Evolutionary conservation across 345 rosid genomes (phyloP).

Genomic region (Diplotaxis tenuifolia): DNA sequence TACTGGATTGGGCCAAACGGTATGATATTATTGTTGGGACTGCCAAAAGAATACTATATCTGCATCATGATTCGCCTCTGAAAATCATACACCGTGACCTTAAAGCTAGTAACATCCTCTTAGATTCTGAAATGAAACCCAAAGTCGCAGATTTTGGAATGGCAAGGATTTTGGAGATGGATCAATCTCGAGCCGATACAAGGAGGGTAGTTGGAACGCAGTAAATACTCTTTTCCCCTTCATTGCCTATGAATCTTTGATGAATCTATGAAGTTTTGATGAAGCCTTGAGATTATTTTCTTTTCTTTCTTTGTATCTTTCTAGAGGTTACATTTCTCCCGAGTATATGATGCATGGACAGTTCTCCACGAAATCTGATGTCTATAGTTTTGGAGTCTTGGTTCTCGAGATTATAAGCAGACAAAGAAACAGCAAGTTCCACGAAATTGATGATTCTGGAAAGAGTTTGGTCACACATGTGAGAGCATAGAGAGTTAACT

Average conservation of each 20-base stretch:
- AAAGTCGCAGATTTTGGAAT: conserved; percentile 64
- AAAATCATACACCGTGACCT: conserved; percentile 61
- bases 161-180: conserved; percentile 46
- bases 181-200: conserved; percentile 41
- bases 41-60: conserved; percentile 43
- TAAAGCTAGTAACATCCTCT: conserved; percentile 51
- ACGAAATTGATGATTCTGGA: conserved; percentile 2
- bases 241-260: neutral
- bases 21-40: conserved; percentile 39
- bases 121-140: conserved; percentile 52
- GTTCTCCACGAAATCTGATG: conserved; percentile 38
- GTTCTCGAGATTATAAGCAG: conserved; percentile 37
- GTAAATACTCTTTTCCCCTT: neutral
- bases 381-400: conserved; percentile 36
- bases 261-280: no score
- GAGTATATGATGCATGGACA: conserved; percentile 41
- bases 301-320: neutral
- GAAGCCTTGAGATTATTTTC: neutral
- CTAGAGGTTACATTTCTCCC: conserved; percentile 43
- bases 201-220: conserved; percentile 46
- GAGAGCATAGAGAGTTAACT: neutral
- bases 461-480: conserved; percentile 32
- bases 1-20: conserved; percentile 47
- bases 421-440: conserved; percentile 24
- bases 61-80: conserved; percentile 42